Evolutionary conservation across 352 stramenopile species (phyloP), one percentile per base, ranked within the genome.

Genomic region (Phytophthora syringae): DNA sequence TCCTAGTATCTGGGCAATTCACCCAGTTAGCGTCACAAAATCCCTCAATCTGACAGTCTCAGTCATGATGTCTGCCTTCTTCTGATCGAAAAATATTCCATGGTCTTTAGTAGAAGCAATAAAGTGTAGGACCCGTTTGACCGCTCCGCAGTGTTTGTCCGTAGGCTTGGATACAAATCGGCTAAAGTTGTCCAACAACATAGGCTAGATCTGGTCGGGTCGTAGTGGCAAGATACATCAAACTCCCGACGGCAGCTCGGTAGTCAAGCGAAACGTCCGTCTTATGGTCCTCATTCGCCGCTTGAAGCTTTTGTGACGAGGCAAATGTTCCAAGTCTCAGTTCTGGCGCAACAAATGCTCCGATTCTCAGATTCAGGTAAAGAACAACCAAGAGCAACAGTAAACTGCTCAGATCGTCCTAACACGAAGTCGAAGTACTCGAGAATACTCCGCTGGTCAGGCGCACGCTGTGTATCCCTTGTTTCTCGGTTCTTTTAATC

Each of bases 1-100:
- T 53, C 25, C 28, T 48, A 6, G 27, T 53, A 2, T 40, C 15
- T 4, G 47, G 47, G 7, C 28, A 43, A 16, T 40, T 42, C 47
- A 6, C 47, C 47, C 21, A 48, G 21, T 48, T 18, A 16, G 40
- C 27, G 22, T 53, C 47, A 27, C 47, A 42, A 37, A 27, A 53
- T 40, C 25, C 27, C 11, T 39, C 32, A 39, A 39, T 39, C 3
- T 16, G 32, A 53, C 24, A 28, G 40, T 11, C 28, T 25, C 27
- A 28, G 6, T 36, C 47, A 40, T 39, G 9, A 4, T 27, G 25
- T 43, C 11, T 12, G 47, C 30, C 27, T 40, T 16, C n/a, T 22
- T 40, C 20, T 22, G 30, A n/a, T 53, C 32, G 21, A 25, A 40
- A 27, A 21, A 40, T 43, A 42, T 22, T 37, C 40, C 21, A 30